Conservation (phyloP, 225 moss, liverwort and hornwort species). For the Bryum argenteum region DNA sequence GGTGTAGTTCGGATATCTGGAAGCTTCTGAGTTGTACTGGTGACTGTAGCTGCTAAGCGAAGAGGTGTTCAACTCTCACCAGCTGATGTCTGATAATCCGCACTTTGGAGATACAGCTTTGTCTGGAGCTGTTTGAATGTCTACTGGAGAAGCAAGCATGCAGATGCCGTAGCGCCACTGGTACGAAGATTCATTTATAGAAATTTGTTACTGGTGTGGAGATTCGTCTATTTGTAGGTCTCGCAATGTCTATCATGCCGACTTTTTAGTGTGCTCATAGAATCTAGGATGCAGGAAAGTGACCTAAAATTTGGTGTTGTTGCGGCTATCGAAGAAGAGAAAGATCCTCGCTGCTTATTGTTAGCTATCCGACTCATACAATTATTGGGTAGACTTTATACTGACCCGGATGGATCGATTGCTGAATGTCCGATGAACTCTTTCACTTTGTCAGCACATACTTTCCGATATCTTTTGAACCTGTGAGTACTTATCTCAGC, state of each 20-base stretch:
- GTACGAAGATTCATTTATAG: conserved; percentile 44
- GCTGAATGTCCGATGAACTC: conserved; percentile 58
- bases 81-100: conserved; percentile 18
- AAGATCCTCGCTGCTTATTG: conserved; percentile 76
- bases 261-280: not conserved
- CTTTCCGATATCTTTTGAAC: conserved; percentile 77
- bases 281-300: conserved; percentile 57
- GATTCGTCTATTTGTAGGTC: conserved; percentile 12
- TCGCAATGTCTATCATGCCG: conserved; percentile 11
- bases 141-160: conserved; percentile 65
- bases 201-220: not conserved
- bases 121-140: conserved; percentile 78
- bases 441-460: conserved; percentile 77
- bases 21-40: conserved; percentile 14
- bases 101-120: conserved; percentile 54
- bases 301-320: conserved; percentile 68
- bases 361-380: conserved; percentile 68
- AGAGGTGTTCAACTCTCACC: conserved; percentile 71
- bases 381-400: conserved; percentile 60
- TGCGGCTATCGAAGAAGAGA: conserved; percentile 81
- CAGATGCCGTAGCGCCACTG: conserved; percentile 62
- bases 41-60: conserved; percentile 82
- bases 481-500: conserved; percentile 44
- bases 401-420: conserved; percentile 64
- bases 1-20: not conserved